A percentile compares a stretch with the other conserved stretches of the same genome.
phyloP scores from a whole-genome alignment of 495 filamentous ascomycete species.

The Annulohypoxylon nitens region DNA sequence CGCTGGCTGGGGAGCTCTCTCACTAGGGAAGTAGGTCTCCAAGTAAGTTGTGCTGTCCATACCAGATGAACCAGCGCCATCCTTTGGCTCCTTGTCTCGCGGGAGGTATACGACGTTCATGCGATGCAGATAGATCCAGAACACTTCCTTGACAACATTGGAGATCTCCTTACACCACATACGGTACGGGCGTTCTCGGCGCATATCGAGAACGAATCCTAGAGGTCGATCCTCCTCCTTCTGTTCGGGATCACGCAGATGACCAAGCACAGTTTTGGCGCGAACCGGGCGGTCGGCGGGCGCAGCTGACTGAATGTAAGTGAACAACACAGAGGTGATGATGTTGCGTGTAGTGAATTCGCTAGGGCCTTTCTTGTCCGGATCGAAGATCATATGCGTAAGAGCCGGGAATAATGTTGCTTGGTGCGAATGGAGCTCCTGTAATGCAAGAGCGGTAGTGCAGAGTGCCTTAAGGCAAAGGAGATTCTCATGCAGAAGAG shows the following conservation, averaged over 20 bases:
- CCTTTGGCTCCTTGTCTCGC: slow-evolving; percentile 49
- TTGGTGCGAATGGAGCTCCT: slow-evolving; percentile 84
- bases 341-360: slow-evolving; percentile 94
- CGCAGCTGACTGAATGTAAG: slow-evolving; percentile 75
- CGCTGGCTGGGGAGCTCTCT: slow-evolving; percentile 89
- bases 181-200: slow-evolving; percentile 86
- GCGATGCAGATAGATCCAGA: slow-evolving; percentile 98
- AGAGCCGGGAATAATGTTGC: slow-evolving; percentile 86
- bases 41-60: slow-evolving; percentile 64
- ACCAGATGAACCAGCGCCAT: slow-evolving; percentile 40
- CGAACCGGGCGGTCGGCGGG: slow-evolving; percentile 68
- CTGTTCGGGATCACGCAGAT: slow-evolving; percentile 84
- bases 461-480: slow-evolving; percentile 95
- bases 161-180: slow-evolving; percentile 94
- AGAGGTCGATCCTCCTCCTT: slow-evolving; percentile 80
- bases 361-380: slow-evolving; percentile 95
- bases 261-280: slow-evolving; percentile 77
- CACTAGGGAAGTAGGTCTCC: slow-evolving; percentile 83
- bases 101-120: slow-evolving; percentile 84
- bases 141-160: slow-evolving; percentile 96
- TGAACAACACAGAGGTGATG: slow-evolving; percentile 87
- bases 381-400: slow-evolving; percentile 90
- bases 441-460: slow-evolving; percentile 86
- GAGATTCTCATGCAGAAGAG: slow-evolving; percentile 88
- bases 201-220: slow-evolving; percentile 89